Conservation (phyloP, 2,329 filamentous ascomycete genomes). For the Nemania diffusa region DNA sequence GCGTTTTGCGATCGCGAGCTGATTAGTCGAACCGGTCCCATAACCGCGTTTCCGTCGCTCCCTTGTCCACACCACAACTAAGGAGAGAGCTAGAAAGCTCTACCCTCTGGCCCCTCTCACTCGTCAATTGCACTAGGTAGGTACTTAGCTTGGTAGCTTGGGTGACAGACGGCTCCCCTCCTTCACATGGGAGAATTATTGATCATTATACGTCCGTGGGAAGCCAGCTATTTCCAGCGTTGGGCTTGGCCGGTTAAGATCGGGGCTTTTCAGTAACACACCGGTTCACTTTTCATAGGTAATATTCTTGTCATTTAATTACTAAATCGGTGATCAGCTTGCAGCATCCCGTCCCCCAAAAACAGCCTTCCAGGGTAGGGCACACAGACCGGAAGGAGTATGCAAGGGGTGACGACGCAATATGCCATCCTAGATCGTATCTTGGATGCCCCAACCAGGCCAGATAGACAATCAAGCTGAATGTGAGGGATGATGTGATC, state of each 20-base stretch:
- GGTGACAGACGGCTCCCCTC: constrained; percentile 1
- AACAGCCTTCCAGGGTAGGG: constrained; percentile 1
- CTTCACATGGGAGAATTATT: neutral
- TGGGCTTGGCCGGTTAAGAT: neutral
- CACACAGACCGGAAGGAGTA: neutral
- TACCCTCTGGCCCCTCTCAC: neutral
- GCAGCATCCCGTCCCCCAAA: constrained; percentile 9
- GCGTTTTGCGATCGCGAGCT: constrained; percentile 33
- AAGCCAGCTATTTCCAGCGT: neutral
- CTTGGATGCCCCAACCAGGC: constrained; percentile 6
- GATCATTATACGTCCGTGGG: neutral
- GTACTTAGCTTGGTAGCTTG: neutral
- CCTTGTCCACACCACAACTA: neutral
- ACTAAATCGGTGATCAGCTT: constrained; percentile 18
- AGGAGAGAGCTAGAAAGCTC: too few relatives aligned
- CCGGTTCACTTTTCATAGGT: constrained; percentile 9
- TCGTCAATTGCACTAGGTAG: constrained; percentile 9
- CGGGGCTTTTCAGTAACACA: neutral
- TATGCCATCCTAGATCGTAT: neutral
- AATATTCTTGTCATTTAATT: neutral
- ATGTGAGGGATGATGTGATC: constrained; percentile 27
- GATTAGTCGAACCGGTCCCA: constrained; percentile 26
- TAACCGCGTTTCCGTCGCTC: constrained; percentile 10
- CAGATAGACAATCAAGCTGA: constrained; percentile 19
- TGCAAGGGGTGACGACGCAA: constrained; percentile 7